A percentile compares a stretch with the other conserved stretches of the same genome.
Conservation (phyloP, 1,284 basidiomycete species). For the Rhodotorula sp. region DNA sequence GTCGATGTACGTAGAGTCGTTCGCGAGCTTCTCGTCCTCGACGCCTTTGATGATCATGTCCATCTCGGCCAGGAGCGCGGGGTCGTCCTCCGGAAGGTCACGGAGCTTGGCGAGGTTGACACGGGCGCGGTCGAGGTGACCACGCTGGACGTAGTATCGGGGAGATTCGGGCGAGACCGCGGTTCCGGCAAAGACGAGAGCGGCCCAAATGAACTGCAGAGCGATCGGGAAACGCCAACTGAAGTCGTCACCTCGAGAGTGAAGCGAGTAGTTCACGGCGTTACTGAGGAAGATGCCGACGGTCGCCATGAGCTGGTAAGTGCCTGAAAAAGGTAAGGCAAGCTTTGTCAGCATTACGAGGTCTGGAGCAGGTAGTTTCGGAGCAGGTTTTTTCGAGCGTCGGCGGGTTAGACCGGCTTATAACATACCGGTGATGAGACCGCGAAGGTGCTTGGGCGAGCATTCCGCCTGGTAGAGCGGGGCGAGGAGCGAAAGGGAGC, state of each 20-base stretch:
- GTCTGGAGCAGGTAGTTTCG: not conserved
- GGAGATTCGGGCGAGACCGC: constrained; percentile 52
- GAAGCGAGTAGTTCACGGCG: constrained; percentile 50
- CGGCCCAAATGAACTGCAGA: constrained; percentile 46
- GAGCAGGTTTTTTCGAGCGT: too few relatives aligned
- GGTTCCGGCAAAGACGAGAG: constrained; percentile 50
- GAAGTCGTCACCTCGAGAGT: constrained; percentile 45
- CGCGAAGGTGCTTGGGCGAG: constrained; percentile 47
- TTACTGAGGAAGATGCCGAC: constrained; percentile 48
- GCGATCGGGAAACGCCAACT: constrained; percentile 48
- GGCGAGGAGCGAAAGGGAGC: constrained; percentile 46
- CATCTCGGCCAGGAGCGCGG: constrained; percentile 48
- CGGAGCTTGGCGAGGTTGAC: constrained; percentile 51
- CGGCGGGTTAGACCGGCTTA: not conserved
- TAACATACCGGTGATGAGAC: constrained; percentile 45
- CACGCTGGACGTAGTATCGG: constrained; percentile 51
- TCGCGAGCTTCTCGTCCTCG: constrained; percentile 47
- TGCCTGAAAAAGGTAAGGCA: constrained; percentile 9
- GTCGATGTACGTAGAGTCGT: constrained; percentile 48
- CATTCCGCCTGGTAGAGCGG: constrained; percentile 53
- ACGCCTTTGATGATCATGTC: constrained; percentile 48
- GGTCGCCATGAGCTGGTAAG: constrained; percentile 54
- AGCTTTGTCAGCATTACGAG: not conserved
- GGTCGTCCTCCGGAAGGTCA: constrained; percentile 48
- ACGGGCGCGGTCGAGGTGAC: constrained; percentile 49